A percentile compares a stretch with the other conserved stretches of the same genome.
These are phyloP conservation scores for Quillaja saponaria DNA, from an alignment of 306 rosid species.

Conservation along the genomic window DNA sequence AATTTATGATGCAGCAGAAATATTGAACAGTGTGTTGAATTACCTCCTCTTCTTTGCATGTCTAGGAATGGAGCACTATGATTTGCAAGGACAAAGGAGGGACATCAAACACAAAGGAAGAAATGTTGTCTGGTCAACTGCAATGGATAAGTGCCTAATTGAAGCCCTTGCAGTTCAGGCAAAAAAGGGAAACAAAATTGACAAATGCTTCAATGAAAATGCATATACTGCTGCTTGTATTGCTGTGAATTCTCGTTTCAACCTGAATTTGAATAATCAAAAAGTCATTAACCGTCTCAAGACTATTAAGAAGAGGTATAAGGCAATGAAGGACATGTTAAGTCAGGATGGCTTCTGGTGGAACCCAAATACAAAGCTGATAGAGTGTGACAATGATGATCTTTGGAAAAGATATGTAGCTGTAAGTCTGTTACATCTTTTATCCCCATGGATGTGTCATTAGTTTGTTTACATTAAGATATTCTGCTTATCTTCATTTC, in stretches of 20 bases:
- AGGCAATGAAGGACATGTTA: constrained; percentile 65
- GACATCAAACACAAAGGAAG: constrained; percentile 73
- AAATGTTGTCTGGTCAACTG: constrained; percentile 83
- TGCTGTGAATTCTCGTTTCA: constrained; percentile 65
- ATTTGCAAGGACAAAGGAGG: constrained; percentile 60
- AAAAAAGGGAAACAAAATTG: constrained; percentile 70
- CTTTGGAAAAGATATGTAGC: constrained; percentile 72
- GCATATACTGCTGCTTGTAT: constrained; percentile 81
- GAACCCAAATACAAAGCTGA: constrained; percentile 64
- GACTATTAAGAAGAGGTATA: constrained; percentile 81
- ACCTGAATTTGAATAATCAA: constrained; percentile 75
- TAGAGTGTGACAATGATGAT: constrained; percentile 62
- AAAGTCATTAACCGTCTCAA: constrained; percentile 77
- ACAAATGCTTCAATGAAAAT: constrained; percentile 77
- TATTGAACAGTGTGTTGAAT: constrained; percentile 9
- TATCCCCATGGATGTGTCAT: constrained; percentile 18
- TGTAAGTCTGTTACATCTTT: constrained; percentile 41
- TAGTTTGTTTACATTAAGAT: constrained; percentile 10
- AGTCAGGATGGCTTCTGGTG: constrained; percentile 73
- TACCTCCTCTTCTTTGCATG: constrained; percentile 4
- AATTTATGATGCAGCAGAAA: neutral
- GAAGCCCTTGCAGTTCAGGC: constrained; percentile 78
- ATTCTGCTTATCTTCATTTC: constrained; percentile 28
- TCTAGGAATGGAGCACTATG: constrained; percentile 69
- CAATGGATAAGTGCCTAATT: constrained; percentile 78